Evolutionary conservation across 768 basidiomycete genomes (phyloP).

Genomic region (Trametes punicea): DNA sequence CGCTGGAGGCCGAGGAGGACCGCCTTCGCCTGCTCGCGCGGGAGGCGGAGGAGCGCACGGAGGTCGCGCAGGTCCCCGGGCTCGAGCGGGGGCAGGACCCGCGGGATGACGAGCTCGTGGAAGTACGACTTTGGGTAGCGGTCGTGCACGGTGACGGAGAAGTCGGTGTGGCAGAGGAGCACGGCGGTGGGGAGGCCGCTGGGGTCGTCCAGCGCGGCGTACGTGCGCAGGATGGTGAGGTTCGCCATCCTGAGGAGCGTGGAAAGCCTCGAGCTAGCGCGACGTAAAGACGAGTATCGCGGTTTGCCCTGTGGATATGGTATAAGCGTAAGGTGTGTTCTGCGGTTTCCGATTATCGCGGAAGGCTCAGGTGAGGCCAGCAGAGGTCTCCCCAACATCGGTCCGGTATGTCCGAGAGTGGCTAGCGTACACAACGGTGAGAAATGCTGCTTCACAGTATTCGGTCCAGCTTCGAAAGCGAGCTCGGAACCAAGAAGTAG

Average conservation of each 20-base stretch:
- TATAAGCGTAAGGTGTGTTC: too few relatives aligned
- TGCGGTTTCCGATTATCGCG: too few relatives aligned
- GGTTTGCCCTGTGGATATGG: neutral
- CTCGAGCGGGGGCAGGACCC: conserved; percentile 30
- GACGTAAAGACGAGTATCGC: neutral
- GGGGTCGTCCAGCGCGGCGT: conserved; percentile 51
- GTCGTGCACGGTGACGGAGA: conserved; percentile 68
- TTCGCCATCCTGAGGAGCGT: conserved; percentile 2
- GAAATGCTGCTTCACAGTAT: too few relatives aligned
- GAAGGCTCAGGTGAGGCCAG: too few relatives aligned
- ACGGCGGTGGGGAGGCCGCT: conserved; percentile 55
- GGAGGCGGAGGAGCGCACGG: conserved; percentile 48
- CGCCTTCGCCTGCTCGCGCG: conserved; percentile 51
- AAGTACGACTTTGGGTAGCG: conserved; percentile 80
- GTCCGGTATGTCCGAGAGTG: too few relatives aligned
- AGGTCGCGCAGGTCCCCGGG: conserved; percentile 50
- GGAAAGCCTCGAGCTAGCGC: too few relatives aligned
- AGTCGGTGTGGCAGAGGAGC: conserved; percentile 52
- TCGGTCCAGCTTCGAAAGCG: too few relatives aligned
- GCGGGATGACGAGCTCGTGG: conserved; percentile 85
- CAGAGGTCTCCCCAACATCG: too few relatives aligned
- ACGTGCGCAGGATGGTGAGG: conserved; percentile 57
- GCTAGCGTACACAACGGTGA: too few relatives aligned
- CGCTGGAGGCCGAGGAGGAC: conserved; percentile 51
- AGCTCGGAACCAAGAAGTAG: too few relatives aligned